These are phyloP conservation scores for Penicillium vulpinum DNA, from an alignment of 2,329 filamentous ascomycete genomes.

Conservation along the genomic window DNA sequence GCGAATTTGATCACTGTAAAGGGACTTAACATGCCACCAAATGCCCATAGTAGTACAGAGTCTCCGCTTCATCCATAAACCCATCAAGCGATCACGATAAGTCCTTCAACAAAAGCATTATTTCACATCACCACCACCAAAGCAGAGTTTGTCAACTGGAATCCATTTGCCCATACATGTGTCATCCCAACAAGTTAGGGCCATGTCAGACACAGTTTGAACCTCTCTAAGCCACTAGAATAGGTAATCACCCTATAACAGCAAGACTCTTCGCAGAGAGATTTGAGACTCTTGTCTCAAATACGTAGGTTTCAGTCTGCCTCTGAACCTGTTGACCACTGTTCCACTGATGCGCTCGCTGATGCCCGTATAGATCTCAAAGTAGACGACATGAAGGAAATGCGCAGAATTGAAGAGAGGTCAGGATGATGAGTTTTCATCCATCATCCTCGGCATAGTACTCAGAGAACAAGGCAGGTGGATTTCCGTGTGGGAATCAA, in stretches of 20 bases:
- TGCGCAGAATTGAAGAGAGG: constrained; percentile 32
- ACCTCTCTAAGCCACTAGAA: constrained; percentile 9
- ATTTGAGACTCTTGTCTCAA: background rate
- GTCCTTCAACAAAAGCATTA: constrained; percentile 12
- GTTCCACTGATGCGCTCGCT: constrained; percentile 57
- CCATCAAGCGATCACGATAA: constrained; percentile 12
- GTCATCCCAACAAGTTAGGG: background rate
- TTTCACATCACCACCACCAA: constrained; percentile 4
- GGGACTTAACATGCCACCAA: constrained; percentile 10
- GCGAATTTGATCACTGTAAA: background rate
- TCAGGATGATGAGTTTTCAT: constrained; percentile 26
- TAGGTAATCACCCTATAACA: constrained; percentile 22
- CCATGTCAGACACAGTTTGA: background rate
- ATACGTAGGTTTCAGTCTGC: constrained; percentile 1
- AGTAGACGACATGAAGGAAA: constrained; percentile 24
- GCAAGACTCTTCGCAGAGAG: constrained; percentile 6
- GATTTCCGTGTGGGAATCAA: constrained; percentile 56
- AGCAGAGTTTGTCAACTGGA: background rate
- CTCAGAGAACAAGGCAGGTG: constrained; percentile 29
- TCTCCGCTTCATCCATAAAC: constrained; percentile 5
- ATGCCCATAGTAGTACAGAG: background rate
- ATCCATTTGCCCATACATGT: background rate
- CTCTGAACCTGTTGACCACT: constrained; percentile 32
- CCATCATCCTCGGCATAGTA: constrained; percentile 33
- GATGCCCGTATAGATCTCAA: constrained; percentile 37